Base-by-base conservation (phyloP, 345 rosid genomes). In the Physaria fendleri region DNA sequence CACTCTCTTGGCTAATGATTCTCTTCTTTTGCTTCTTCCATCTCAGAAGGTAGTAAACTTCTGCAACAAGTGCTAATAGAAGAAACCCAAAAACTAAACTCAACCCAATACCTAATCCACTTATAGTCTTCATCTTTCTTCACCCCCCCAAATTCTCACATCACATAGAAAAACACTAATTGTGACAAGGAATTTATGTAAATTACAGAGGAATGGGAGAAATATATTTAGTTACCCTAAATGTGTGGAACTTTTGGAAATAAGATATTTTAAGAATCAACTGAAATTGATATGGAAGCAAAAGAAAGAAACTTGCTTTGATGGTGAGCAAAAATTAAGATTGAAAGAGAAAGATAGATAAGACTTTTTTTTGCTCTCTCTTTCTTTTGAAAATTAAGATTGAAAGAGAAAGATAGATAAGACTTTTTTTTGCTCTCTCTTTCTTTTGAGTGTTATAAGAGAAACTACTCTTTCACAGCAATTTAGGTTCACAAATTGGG, bases 11-110 rank as follows among this genome's bases (percentile, higher is more conserved):
- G 65, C 48, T 71, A 11, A 6, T 51, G 57, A 70, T 28, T 63
- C 75, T 83, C 79, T 78, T 93, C 51, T 52, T 62, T 40, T 62
- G 40, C 64, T 83, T 93, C 76, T 85, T 93, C 94, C 97, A 83
- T 84, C 95, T 84, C 7, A 93, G 65, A 74, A 89, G 53, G 68
- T 88, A 88, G 70, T 72, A 86, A 13, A 88, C 63, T 72, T 85
- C 95, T 33, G 81, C 97, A 46, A 78, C 73, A 50, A 86, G 72
- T 17, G 90, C 95, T 49, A 93, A 43, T 12, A 85, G 56, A 58
- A 93, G 82, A 65, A 79, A 82, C 41, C 89, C 94, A 68, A 85
- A 87, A 15, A 79, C 85, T 37, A 87, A 35, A 58, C 94, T 76
- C 14, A 93, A 75, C 38, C 86, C 83, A 40, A 93, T 67, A 15